Evolutionary conservation across 2,329 filamentous ascomycete species (phyloP), one percentile per base, ranked within the genome.

Genomic region (Aureobasidium lini): DNA sequence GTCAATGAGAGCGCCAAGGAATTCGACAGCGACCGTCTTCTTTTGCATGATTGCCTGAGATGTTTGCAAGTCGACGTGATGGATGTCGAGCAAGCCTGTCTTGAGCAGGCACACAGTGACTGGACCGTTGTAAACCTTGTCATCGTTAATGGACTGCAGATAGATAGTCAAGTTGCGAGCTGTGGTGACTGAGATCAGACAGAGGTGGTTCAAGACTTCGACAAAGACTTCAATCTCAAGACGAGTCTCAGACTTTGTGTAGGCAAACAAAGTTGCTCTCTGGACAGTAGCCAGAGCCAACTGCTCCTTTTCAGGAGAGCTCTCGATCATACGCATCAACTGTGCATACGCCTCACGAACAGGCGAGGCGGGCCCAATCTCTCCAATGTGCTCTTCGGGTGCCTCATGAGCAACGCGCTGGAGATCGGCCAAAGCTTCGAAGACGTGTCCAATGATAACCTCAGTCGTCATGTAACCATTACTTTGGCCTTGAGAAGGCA

Each of bases 1-100:
- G 64, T 94, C 88, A 63, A 96, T 79, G 44, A 96, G 78, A 44
- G 86, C 85, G 54, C 87, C 84, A n/a, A 97, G 79, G 69, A 95
- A 88, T 60, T 90, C 84, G 3, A 96, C 75, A 1, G 88, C 89
- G 23, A 82, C 81, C 7, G 85, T 80, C 62, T 91, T 89, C 61
- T 85, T 84, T 59, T 86, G 81, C 59, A 84, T 78, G 18, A 97
- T 79, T 1, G 88, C 84, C 69, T 87, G 87, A 7, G 89, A 84
- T 65, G 92, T 81, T 54, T 88, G 85, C 23, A 83, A 79, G 63
- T 82, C 80, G 16, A 82, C 71, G 37, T 78, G 80, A 60, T 81
- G 79, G 61, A 86, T 76, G 62, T 86, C 83, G 66, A 88, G 75
- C 36, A 87, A 72, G 9, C 79, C 79, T 47, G 80, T 79, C 62